Base-by-base conservation (phyloP, 768 basidiomycete genomes). In the Tubosaeta sp. region DNA sequence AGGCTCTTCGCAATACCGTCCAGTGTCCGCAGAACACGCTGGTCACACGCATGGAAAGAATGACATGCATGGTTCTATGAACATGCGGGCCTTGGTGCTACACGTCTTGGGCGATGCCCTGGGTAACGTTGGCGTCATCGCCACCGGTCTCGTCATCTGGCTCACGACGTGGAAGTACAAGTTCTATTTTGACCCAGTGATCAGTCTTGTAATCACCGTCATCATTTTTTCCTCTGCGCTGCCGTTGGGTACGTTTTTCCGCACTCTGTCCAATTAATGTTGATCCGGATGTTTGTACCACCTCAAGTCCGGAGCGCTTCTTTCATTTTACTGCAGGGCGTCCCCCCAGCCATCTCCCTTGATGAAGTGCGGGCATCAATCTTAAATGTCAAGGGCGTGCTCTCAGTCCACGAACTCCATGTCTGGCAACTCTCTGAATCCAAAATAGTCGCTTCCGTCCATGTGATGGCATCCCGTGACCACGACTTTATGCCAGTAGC, bases 41-140 rank as follows among this genome's bases (percentile, higher is more conserved):
- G 55, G 41, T 22, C 53, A 43, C 17, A 37, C 29, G 1, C 62
- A 54, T 19, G 60, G 56, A 9, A 69, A 71, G 41, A 51, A 73
- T 66, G 72, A 79, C 65, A 58, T 71, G 19, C 82, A 85, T 61
- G 85, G 64, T 25, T 91, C 86, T 1, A 98, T 99, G 97, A 99
- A 98, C 71, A 97, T 98, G 95, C 87, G 77, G n/a, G 97, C 94
- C 29, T 77, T 99, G 1, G 76, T 98, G 31, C 72, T 99, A 27
- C 97, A 99, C 68, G 97, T 98, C 35, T 69, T 99, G 42, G 95
- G 95, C 32, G 95, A 99, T 73, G 95, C 95, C 50, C 80, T 99
- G 25, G 97, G 97, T 46, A 98, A 99, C 69, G 90, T 98, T 55
- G 97, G 97, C 48, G 97, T 99, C 56, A 97, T 99, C 54, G 84